Evolutionary conservation across 2,329 filamentous ascomycete genomes (phyloP).

Genomic region (Diaporthe citri): DNA sequence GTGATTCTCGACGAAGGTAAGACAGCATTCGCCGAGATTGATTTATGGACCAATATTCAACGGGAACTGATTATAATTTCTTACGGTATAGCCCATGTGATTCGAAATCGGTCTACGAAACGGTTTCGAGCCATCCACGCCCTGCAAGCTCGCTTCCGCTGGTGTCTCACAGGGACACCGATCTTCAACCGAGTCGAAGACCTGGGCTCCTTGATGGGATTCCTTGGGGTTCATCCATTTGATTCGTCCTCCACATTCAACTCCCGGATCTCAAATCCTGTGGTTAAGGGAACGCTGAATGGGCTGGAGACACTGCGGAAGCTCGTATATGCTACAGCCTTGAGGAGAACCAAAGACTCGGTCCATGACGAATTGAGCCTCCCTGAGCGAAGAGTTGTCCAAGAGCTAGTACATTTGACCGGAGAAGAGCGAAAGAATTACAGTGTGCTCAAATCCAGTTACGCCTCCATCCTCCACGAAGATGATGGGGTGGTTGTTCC

Average conservation of each 20-base stretch:
- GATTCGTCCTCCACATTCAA: neutral
- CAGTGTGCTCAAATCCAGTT: neutral
- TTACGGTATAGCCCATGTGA: neutral
- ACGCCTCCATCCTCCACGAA: neutral
- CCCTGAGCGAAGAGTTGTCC: neutral
- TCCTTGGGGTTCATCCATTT: neutral
- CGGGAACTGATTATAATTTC: neutral
- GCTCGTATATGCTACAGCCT: neutral
- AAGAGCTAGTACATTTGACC: neutral
- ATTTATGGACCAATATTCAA: neutral
- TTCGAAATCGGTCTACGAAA: neutral
- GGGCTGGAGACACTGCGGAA: neutral
- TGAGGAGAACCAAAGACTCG: constrained; percentile 1
- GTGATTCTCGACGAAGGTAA: constrained; percentile 2
- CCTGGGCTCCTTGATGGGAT: neutral
- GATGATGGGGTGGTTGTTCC: neutral
- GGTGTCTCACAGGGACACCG: neutral
- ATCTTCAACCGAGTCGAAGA: neutral
- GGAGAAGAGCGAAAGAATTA: neutral
- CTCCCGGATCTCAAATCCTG: neutral
- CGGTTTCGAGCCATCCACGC: neutral
- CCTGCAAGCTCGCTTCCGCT: neutral
- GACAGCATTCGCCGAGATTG: neutral
- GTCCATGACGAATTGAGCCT: neutral
- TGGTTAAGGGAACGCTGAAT: neutral